Conservation (phyloP, 163 green algal species). For the Trebouxia gelatinosa region DNA sequence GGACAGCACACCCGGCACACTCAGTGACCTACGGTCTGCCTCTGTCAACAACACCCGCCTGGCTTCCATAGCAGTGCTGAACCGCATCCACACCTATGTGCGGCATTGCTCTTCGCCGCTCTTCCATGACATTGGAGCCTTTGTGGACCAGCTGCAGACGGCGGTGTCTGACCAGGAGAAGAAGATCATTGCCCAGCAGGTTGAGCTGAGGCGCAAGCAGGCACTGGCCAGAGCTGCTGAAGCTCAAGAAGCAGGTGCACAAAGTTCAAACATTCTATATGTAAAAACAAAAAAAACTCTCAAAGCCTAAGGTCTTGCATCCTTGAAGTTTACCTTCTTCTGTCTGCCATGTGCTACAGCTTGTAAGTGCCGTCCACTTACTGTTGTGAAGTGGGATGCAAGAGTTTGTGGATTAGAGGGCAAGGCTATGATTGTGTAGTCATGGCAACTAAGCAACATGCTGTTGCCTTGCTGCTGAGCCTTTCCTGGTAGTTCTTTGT, state of each 20-base stretch:
- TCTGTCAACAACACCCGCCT: slow-evolving; percentile 51
- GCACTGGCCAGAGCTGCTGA: neutral
- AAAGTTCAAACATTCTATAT: no score
- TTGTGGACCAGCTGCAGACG: slow-evolving; percentile 25
- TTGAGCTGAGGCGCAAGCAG: neutral
- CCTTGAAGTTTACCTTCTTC: no score
- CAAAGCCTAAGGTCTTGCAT: no score
- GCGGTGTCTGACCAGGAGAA: slow-evolving; percentile 25
- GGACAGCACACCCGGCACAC: slow-evolving; percentile 29
- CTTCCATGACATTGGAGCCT: slow-evolving; percentile 40
- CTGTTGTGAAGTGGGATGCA: no score
- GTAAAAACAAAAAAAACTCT: no score
- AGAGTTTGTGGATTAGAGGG: no score
- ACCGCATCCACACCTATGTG: slow-evolving; percentile 46
- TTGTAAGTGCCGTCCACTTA: no score
- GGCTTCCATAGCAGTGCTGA: slow-evolving; percentile 33
- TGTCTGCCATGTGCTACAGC: no score
- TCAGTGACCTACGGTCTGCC: slow-evolving; percentile 53
- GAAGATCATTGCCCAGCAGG: slow-evolving; percentile 20
- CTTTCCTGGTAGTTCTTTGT: no score
- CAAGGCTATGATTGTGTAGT: no score
- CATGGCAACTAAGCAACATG: no score
- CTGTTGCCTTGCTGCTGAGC: no score
- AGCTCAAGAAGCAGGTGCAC: neutral
- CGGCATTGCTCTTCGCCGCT: slow-evolving; percentile 44